Evolutionary conservation across 2,329 filamentous ascomycete species (phyloP), one percentile per base, ranked within the genome.

Genomic region (Paramyrothecium sp.): DNA sequence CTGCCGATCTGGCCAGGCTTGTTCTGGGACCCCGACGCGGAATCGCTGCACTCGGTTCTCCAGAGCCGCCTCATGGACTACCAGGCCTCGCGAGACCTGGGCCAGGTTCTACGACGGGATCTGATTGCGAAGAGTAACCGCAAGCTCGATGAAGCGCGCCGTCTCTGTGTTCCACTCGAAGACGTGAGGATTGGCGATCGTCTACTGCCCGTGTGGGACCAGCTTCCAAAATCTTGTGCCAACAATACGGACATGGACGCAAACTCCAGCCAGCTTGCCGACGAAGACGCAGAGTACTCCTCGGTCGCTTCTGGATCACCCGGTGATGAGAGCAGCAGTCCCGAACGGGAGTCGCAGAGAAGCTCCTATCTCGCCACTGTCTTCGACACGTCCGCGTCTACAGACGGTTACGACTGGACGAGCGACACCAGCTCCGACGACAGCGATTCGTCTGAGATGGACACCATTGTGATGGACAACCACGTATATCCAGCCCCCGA

Each of bases 131-230:
- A 71, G 51, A 62, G 64, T 3, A 70, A 70, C 47, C 13, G 23
- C 8, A 67, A 62, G 33, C 61, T 74, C 0, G 51, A 58, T 0
- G 58, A 69, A 19, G 72, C 72, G 2, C 55, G 55, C 3, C 23
- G 23, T 10, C 54, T 65, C 1, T 66, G 67, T 1, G 2, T 73
- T 22, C 7, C 30, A 0, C 38, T 71, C 1, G 20, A 54, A 1
- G 54, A 67, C 3, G 38, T 74, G 2, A 44, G 19, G 11, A 63
- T 74, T 19, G 66, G 69, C 7, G 21, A 58, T 3, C 59, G 60
- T 13, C 54, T 74, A 20, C 56, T 74, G 38, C 70, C 71, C 3
- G 62, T 63, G 3, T 73, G 70, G 72, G 26, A 30, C 5, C 26
- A 30, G 26, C n/a, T 30, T 10, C 26, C 26, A 10, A 30, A 30